Evolutionary conservation across 1,284 basidiomycete species (phyloP), one percentile per base, ranked within the genome.

Genomic region (Ceratobasidium theobromae): DNA sequence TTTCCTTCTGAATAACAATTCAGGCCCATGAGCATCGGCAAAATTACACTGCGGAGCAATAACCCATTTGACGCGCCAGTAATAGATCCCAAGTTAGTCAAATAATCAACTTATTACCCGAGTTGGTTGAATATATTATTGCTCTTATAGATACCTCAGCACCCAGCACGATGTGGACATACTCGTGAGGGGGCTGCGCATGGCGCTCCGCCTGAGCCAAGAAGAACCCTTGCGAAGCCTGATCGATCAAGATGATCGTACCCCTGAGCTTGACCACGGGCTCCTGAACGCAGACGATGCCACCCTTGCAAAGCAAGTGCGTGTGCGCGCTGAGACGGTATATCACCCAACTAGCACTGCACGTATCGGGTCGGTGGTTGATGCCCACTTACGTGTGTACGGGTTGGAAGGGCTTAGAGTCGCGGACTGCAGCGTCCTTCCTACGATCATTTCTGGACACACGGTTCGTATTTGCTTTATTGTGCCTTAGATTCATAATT

Each of bases 311-410:
- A 70, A 72, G 28, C 73, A 73, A 35, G 74, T 88, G 11, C 74
- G 78, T 57, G 74, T 78, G 32, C 77, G 83, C 16, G 74, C 81
- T 1, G 81, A 86, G 70, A 87, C 86, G 4, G 72, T 89, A 38
- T 86, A 81, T 70, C 84, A 86, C 70, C 84, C 84, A 0, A 73
- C 81, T 21, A 79, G 81, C 48, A 85, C 82, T 0, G 86, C 85
- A 70, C 78, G 82, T 35, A 87, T 88, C 84, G 82, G 80, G 1
- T 80, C 80, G 11, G 80, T 81, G 18, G 80, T 82, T 6, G 77
- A 81, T 67, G 73, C 76, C 3, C 72, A 73, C 5, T 70, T 82
- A 53, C 74, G 74, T 62, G 80, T 82, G 64, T 72, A 79, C 46
- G 73, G 78, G 1, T 69, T 79, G n/a, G 69, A 69, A 65, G 73